phyloP scores from a whole-genome alignment of 1,139 yeast species.

The Tardiomyces depauwii region DNA sequence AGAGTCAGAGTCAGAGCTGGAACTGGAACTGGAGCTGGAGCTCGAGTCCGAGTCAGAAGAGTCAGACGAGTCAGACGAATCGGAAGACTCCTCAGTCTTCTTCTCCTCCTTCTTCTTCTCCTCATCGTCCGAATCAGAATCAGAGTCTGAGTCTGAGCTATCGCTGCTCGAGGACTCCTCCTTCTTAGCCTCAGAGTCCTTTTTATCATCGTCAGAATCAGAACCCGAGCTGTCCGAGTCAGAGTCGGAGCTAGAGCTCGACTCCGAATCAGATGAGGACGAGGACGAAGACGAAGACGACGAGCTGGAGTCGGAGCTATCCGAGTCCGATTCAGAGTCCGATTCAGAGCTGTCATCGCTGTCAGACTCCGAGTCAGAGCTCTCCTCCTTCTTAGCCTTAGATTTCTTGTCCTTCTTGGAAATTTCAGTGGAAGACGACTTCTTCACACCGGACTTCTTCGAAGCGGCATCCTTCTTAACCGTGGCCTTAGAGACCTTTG shows the following conservation, averaged over 20 bases:
- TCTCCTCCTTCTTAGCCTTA: constrained; percentile 17
- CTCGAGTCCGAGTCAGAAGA: background rate
- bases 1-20: background rate
- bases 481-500: constrained; percentile 20
- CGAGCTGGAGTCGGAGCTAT: constrained; percentile 8
- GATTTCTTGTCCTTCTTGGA: constrained; percentile 18
- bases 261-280: constrained; percentile 7
- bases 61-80: constrained; percentile 1
- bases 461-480: constrained; percentile 7
- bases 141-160: constrained; percentile 18
- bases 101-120: constrained; percentile 10
- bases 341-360: constrained; percentile 25
- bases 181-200: constrained; percentile 4
- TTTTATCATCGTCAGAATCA: constrained; percentile 14
- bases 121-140: constrained; percentile 22
- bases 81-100: constrained; percentile 1
- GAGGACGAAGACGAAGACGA: background rate
- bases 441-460: constrained; percentile 18
- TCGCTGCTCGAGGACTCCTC: constrained; percentile 5
- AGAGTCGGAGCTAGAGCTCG: constrained; percentile 21
- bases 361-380: constrained; percentile 22
- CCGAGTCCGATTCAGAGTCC: constrained; percentile 16
- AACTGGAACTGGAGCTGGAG: background rate
- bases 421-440: constrained; percentile 13
- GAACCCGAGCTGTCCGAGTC: constrained; percentile 26